Conservation (phyloP, 768 basidiomycete species). For the Mycena galopus region DNA sequence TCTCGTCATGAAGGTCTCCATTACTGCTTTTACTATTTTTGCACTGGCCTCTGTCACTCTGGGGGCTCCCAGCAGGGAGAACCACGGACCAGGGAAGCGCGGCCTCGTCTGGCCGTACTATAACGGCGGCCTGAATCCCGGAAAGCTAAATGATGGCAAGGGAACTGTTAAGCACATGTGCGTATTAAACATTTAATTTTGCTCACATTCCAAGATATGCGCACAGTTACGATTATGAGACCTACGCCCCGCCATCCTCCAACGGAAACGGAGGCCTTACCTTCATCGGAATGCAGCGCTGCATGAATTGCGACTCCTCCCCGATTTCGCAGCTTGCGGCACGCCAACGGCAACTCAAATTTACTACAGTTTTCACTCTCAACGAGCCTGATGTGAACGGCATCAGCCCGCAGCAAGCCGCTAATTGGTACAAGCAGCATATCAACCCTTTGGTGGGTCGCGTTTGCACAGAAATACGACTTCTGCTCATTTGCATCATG, state of each 20-base stretch:
- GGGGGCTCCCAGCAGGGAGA: not conserved
- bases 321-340: slow-evolving; percentile 46
- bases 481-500: not conserved
- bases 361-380: slow-evolving; percentile 33
- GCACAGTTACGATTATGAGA: slow-evolving; percentile 53
- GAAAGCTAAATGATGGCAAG: not conserved
- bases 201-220: not conserved
- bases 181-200: not conserved
- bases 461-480: not conserved
- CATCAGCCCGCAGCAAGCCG: slow-evolving; percentile 46
- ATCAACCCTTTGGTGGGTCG: slow-evolving; percentile 50
- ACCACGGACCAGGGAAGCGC: not conserved
- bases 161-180: slow-evolving; percentile 1
- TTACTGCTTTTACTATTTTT: not conserved
- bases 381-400: slow-evolving; percentile 51
- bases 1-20: not conserved
- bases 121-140: not conserved
- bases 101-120: not conserved
- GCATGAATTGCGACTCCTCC: slow-evolving; percentile 49
- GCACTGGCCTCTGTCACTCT: not conserved
- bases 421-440: slow-evolving; percentile 50
- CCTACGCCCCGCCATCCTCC: slow-evolving; percentile 47
- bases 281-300: slow-evolving; percentile 54
- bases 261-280: slow-evolving; percentile 51
- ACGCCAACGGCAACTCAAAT: slow-evolving; percentile 42